A percentile compares a stretch with the other conserved stretches of the same genome.
Conservation (phyloP, 805 yeast genomes). For the Metschnikowia continentalis region DNA sequence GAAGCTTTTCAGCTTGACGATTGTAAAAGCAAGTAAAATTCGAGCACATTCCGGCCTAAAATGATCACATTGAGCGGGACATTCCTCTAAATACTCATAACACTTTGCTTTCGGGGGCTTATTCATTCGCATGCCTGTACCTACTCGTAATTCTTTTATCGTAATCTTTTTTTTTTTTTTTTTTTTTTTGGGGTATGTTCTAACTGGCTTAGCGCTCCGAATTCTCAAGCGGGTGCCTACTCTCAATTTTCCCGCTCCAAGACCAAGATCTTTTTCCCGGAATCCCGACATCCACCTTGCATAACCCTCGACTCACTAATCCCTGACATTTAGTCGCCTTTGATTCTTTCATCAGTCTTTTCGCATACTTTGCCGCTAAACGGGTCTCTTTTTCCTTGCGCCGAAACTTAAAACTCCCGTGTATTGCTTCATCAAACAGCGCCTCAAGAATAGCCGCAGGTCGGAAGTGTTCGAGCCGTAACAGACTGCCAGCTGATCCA, state of each 20-base stretch:
- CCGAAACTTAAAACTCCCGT: neutral
- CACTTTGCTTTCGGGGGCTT: neutral
- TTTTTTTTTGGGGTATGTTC: neutral
- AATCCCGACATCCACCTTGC: neutral
- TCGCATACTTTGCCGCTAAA: neutral
- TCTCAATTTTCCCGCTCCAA: neutral
- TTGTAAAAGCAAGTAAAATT: too few relatives aligned
- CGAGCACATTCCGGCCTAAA: too few relatives aligned
- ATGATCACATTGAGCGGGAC: too few relatives aligned
- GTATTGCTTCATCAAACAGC: neutral
- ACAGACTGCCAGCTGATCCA: neutral
- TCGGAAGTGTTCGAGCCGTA: neutral
- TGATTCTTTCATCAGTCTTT: neutral
- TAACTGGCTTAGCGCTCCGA: neutral
- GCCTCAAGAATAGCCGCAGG: neutral
- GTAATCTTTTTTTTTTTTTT: neutral
- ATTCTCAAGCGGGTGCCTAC: neutral
- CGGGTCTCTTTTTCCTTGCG: neutral
- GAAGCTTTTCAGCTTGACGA: neutral
- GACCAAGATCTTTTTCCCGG: neutral
- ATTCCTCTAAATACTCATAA: too few relatives aligned
- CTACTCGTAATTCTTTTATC: conserved; percentile 1
- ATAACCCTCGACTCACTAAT: neutral
- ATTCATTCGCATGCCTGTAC: neutral
- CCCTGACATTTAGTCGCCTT: neutral